phyloP scores from a whole-genome alignment of 352 stramenopile species.

The Blastocystis sp. region DNA sequence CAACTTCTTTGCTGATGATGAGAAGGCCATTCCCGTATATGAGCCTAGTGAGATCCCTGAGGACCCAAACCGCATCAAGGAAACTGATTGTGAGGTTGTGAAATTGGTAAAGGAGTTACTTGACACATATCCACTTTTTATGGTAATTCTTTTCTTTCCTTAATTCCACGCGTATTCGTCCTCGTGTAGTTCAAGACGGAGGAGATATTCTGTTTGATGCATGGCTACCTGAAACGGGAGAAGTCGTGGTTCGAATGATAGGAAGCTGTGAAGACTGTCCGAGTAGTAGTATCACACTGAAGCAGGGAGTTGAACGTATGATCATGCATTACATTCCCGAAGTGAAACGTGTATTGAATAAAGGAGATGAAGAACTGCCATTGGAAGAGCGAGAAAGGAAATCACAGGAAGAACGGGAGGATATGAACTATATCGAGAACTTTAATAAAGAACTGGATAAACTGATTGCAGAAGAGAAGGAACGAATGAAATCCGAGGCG shows the following conservation, averaged over 20 bases:
- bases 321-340: constrained; percentile 99
- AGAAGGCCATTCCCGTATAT: constrained; percentile 2
- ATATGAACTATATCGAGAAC: constrained; percentile 54
- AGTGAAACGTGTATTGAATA: constrained; percentile 71
- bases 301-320: constrained; percentile 99
- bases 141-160: neutral
- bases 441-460: constrained; percentile 52
- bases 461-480: constrained; percentile 54
- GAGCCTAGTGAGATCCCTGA: constrained; percentile 31
- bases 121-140: constrained; percentile 71
- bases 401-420: constrained; percentile 20
- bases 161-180: constrained; percentile 79
- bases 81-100: constrained; percentile 76
- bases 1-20: constrained; percentile 41
- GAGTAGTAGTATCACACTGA: constrained; percentile 90
- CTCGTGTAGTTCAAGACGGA: constrained; percentile 94
- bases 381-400: constrained; percentile 32
- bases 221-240: constrained; percentile 43
- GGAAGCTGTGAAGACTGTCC: constrained; percentile 95
- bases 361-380: constrained; percentile 29
- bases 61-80: constrained; percentile 55
- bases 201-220: constrained; percentile 94
- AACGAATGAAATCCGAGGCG: constrained; percentile 14
- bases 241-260: constrained; percentile 65
- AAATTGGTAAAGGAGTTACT: constrained; percentile 99